Base-by-base conservation (phyloP, 352 stramenopile genomes). In the Blastocystis sp. region DNA sequence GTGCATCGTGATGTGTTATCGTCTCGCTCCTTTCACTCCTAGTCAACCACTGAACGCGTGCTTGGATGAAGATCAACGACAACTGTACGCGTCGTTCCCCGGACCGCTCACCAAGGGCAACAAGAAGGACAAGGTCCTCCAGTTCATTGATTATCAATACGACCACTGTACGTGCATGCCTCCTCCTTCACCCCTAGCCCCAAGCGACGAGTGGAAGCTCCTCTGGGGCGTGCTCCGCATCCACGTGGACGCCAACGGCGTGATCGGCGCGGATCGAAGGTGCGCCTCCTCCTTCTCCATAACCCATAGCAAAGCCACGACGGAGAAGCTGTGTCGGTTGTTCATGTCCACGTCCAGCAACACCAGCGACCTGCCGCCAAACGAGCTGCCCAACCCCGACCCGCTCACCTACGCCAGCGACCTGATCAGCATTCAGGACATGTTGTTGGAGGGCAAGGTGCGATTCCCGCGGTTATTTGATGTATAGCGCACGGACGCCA, bases 191-290 rank as follows among this genome's bases (percentile, higher is more conserved):
- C 37, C 13, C 26, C 16, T 45, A 67, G 74, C 74, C 26, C 51
- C 55, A 13, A 21, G n/a, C 10, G 29, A 10, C 3, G 74, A 85
- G n/a, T 85, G 74, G 74, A 41, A 85, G 60, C 60, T 85, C 12
- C 74, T 85, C n/a, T 85, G 74, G 74, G 50, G 50, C 21, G 50
- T 85, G 39, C 60, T 85, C 37, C 24, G 24, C 26, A 85, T 85
- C 45, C 60, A 67, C n/a, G 26, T 85, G 31, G 74, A 85, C 19
- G 66, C 50, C 61, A 85, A 85, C 45, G 74, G 74, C n/a, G 74
- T 85, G 31, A 37, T 85, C 50, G 39, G 39, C 21, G 24, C 51
- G 19, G 33, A 69, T 31, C 74, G 74, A 37, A 50, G 26, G 63
- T 74, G 39, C 31, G 39, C n/a, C 0, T 12, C 9, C 6, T 35